These are phyloP conservation scores for Colletotrichum spinosum DNA, from an alignment of 2,329 filamentous ascomycete genomes.

Conservation along the genomic window DNA sequence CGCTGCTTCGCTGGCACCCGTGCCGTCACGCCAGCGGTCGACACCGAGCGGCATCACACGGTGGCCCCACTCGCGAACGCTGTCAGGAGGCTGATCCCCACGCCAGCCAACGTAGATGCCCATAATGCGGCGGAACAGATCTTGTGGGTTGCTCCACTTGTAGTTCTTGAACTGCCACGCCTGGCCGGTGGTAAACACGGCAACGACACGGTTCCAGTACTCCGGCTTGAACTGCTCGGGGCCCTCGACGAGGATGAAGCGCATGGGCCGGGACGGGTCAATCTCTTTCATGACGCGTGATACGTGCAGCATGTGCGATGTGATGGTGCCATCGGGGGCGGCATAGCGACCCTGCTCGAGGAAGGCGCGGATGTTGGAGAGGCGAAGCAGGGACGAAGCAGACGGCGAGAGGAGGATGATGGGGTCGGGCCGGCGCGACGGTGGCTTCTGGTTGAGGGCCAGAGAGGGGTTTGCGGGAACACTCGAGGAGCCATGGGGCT, in stretches of 20 bases:
- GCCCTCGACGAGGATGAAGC: conserved; percentile 95
- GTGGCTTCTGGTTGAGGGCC: conserved; percentile 65
- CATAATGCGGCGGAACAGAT: conserved; percentile 89
- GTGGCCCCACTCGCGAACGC: conserved; percentile 86
- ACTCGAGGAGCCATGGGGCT: conserved; percentile 56
- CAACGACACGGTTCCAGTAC: conserved; percentile 95
- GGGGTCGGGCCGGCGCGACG: conserved; percentile 72
- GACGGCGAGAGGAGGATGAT: conserved; percentile 98
- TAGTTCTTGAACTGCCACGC: conserved; percentile 99
- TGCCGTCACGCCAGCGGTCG: conserved; percentile 81
- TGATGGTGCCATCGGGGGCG: conserved; percentile 77
- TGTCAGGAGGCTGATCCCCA: conserved; percentile 82
- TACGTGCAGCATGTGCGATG: conserved; percentile 86
- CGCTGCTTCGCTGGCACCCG: conserved; percentile 60
- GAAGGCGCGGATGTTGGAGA: conserved; percentile 96
- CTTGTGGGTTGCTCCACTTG: conserved; percentile 90
- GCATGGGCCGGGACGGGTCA: conserved; percentile 78
- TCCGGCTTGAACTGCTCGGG: conserved; percentile 97
- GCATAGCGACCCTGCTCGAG: conserved; percentile 86
- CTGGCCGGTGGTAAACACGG: conserved; percentile 97
- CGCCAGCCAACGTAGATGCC: conserved; percentile 94
- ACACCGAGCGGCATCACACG: conserved; percentile 82
- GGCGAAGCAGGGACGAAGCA: conserved; percentile 91
- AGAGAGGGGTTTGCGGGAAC: conserved; percentile 58
- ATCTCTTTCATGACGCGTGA: conserved; percentile 80